phyloP scores from a whole-genome alignment of 2,329 filamentous ascomycete genomes.

The Aspergillus fumigatus region DNA sequence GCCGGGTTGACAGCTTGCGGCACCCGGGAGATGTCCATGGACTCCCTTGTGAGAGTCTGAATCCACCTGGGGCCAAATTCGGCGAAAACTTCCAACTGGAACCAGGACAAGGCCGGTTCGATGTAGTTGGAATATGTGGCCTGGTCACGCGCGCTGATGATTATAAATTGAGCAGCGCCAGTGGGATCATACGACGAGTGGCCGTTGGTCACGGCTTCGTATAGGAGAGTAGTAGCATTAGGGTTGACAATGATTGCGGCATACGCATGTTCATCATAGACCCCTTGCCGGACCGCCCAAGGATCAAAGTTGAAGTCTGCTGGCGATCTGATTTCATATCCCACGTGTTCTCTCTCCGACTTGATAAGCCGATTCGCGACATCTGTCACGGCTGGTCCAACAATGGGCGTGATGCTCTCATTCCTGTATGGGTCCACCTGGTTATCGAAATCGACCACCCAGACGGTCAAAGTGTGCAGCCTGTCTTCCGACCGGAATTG shows the following conservation, averaged over 20 bases:
- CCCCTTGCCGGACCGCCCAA: slow-evolving; percentile 51
- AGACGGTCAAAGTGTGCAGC: slow-evolving; percentile 47
- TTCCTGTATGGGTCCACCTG: slow-evolving; percentile 49
- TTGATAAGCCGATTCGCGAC: slow-evolving; percentile 43
- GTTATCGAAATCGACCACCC: slow-evolving; percentile 62
- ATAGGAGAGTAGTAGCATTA: slow-evolving; percentile 57
- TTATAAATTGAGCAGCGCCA: slow-evolving; percentile 55
- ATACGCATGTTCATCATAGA: slow-evolving; percentile 58
- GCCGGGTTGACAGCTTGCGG: slow-evolving; percentile 54
- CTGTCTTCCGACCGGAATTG: slow-evolving; percentile 51
- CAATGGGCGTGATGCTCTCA: slow-evolving; percentile 38
- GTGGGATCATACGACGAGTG: slow-evolving; percentile 58
- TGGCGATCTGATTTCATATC: slow-evolving; percentile 47
- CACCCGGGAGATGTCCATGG: slow-evolving; percentile 42
- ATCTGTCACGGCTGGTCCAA: slow-evolving; percentile 53
- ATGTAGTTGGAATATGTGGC: slow-evolving; percentile 53
- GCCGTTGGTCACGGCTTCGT: slow-evolving; percentile 49
- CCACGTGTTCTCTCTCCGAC: slow-evolving; percentile 41
- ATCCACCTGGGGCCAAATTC: slow-evolving; percentile 46
- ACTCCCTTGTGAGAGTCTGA: slow-evolving; percentile 25
- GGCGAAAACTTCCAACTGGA: slow-evolving; percentile 45
- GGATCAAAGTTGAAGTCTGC: slow-evolving; percentile 54
- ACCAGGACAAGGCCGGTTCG: slow-evolving; percentile 45
- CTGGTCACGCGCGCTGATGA: slow-evolving; percentile 54
- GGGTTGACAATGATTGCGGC: slow-evolving; percentile 60